Conservation (phyloP, 257 asterid species). For the Coffea eugenioides region DNA sequence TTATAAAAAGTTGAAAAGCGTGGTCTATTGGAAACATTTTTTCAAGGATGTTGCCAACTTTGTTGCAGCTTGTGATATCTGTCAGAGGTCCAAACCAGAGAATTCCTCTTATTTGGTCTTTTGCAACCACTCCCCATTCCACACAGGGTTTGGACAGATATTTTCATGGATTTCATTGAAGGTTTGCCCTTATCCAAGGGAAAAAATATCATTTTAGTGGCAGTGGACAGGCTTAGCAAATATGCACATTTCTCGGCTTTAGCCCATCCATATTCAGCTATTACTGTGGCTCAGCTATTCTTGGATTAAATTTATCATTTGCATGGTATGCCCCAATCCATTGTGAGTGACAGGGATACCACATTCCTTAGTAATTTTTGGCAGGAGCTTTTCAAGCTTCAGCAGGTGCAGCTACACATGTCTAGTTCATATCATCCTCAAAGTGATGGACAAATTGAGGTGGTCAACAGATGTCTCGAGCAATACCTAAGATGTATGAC, state of each 20-base stretch:
- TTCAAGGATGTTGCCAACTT: accelerated
- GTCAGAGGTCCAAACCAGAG: too few relatives aligned
- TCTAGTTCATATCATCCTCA: background rate
- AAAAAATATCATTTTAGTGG: background rate
- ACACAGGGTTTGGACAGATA: background rate
- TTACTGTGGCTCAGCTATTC: background rate
- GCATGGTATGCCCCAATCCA: background rate
- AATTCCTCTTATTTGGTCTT: background rate
- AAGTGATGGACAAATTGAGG: background rate
- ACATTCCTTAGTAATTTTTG: background rate
- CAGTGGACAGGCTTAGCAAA: background rate
- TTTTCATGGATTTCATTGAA: background rate
- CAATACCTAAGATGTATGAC: background rate
- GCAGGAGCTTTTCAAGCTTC: background rate
- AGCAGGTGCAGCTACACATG: background rate
- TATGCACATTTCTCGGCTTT: background rate
- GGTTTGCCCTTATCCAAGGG: background rate
- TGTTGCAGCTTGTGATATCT: background rate
- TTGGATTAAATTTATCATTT: background rate
- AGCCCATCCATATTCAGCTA: background rate
- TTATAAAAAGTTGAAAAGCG: too few relatives aligned
- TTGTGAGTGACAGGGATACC: background rate
- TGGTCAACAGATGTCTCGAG: background rate
- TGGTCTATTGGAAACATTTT: background rate
- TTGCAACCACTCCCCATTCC: background rate